A percentile compares a stretch with the other conserved stretches of the same genome.
Evolutionary conservation across 345 rosid genomes (phyloP).

Genomic region (Euphorbia tirucalli): DNA sequence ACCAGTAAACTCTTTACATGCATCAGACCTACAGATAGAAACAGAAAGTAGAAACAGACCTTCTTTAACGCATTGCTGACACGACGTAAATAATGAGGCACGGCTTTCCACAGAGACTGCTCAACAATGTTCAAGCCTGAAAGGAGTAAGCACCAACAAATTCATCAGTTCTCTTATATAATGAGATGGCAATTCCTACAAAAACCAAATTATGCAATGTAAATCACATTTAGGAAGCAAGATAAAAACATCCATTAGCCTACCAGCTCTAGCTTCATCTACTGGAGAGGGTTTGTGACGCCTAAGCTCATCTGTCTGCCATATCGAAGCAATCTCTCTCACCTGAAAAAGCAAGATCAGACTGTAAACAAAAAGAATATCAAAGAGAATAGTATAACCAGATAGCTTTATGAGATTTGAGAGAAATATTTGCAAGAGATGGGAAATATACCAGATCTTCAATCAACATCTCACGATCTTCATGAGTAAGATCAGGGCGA

Average conservation of each 20-base stretch:
- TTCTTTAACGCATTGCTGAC: conserved; percentile 87
- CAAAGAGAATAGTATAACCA: not conserved
- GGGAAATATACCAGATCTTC: conserved; percentile 78
- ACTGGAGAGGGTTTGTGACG: conserved; percentile 92
- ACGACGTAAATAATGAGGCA: conserved; percentile 88
- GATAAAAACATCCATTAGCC: conserved; percentile 2
- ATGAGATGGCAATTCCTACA: conserved; percentile 1
- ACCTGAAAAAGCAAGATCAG: conserved; percentile 46
- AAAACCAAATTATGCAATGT: conserved; percentile 9
- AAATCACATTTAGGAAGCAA: conserved; percentile 7
- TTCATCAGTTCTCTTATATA: not conserved
- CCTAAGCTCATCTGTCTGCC: conserved; percentile 98
- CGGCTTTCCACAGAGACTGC: conserved; percentile 96
- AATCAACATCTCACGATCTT: conserved; percentile 84
- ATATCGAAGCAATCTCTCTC: conserved; percentile 83
- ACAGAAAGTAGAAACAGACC: conserved; percentile 34
- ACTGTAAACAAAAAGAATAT: not conserved
- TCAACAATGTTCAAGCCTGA: conserved; percentile 93
- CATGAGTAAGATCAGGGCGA: conserved; percentile 82
- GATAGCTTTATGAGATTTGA: too few species aligned
- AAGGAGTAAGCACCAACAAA: conserved; percentile 9
- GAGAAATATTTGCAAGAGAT: not conserved
- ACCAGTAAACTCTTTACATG: conserved; percentile 1
- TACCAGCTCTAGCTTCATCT: conserved; percentile 96
- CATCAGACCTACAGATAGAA: conserved; percentile 11